phyloP scores from a whole-genome alignment of 805 yeast species.

The Dipodascopsis uninucleata region DNA sequence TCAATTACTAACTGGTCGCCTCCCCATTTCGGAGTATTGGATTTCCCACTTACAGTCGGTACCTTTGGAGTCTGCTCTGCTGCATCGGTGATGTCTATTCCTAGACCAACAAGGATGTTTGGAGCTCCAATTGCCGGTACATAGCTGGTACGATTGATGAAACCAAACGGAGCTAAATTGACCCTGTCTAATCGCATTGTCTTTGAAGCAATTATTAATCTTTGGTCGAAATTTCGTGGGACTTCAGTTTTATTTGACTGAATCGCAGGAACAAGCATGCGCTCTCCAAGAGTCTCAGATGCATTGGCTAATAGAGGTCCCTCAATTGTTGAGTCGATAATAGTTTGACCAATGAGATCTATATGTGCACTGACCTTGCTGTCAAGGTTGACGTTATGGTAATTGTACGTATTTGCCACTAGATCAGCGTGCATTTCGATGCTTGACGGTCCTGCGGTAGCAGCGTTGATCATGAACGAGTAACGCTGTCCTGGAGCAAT shows the following conservation, averaged over 20 bases:
- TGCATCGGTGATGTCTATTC: constrained; percentile 22
- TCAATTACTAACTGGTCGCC: constrained; percentile 55
- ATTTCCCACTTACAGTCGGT: constrained; percentile 53
- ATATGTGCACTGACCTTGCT: constrained; percentile 8
- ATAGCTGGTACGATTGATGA: constrained; percentile 34
- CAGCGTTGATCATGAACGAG: constrained; percentile 12
- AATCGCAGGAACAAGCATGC: too few species aligned
- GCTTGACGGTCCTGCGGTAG: constrained; percentile 25
- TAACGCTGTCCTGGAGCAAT: constrained; percentile 21
- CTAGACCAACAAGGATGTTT: constrained; percentile 32
- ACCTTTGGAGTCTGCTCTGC: constrained; percentile 31
- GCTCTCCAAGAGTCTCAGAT: too few species aligned
- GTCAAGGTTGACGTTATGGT: constrained; percentile 9
- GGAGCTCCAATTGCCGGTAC: constrained; percentile 33
- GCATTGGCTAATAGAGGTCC: too few species aligned
- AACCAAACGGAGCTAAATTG: constrained; percentile 23
- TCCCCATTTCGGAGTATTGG: constrained; percentile 65
- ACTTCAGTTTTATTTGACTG: too few species aligned
- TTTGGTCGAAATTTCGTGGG: too few species aligned
- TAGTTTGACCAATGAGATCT: not conserved
- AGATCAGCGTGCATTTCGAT: constrained; percentile 22
- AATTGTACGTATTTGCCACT: constrained; percentile 13
- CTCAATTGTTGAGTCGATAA: too few species aligned
- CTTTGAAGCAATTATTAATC: too few species aligned
- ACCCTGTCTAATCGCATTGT: constrained; percentile 15